Conservation (phyloP, 202 grass and related monocot species). For the Brachypodium distachyon region DNA sequence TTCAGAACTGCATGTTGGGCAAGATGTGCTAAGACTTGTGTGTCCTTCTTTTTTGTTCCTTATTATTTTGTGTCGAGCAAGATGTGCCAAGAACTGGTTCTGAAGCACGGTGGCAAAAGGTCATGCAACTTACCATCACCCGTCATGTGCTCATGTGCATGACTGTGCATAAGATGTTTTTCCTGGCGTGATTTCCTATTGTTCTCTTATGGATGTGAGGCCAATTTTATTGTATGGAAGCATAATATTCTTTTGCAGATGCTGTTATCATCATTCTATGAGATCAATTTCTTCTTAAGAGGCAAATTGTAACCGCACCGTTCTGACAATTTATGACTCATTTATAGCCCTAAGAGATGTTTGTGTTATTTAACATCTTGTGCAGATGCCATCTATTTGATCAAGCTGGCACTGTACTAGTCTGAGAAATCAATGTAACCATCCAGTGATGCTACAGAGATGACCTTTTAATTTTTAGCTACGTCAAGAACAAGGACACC, state of each 20-base stretch:
- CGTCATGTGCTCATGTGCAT: not conserved
- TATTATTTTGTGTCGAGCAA: too few species aligned
- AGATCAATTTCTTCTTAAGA: not conserved
- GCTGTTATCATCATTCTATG: too few species aligned
- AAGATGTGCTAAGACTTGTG: not conserved
- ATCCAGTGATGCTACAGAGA: not conserved
- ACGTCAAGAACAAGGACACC: not conserved
- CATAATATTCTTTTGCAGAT: not conserved
- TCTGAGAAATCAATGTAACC: not conserved
- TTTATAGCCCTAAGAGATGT: constrained; percentile 12
- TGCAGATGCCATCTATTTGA: not conserved
- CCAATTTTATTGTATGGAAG: not conserved
- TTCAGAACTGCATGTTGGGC: not conserved
- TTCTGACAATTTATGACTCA: not conserved
- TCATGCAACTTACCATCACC: not conserved
- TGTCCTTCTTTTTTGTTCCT: too few species aligned
- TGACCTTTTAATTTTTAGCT: not conserved
- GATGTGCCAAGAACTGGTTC: too few species aligned
- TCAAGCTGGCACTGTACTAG: not conserved
- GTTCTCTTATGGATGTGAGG: not conserved
- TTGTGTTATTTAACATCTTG: not conserved
- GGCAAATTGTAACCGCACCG: not conserved
- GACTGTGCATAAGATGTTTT: not conserved
- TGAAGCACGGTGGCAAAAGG: not conserved
- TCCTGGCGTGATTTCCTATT: not conserved